These are phyloP conservation scores for Cryptosporidium canis DNA, from an alignment of 169 alveolate species.

Conservation along the genomic window DNA sequence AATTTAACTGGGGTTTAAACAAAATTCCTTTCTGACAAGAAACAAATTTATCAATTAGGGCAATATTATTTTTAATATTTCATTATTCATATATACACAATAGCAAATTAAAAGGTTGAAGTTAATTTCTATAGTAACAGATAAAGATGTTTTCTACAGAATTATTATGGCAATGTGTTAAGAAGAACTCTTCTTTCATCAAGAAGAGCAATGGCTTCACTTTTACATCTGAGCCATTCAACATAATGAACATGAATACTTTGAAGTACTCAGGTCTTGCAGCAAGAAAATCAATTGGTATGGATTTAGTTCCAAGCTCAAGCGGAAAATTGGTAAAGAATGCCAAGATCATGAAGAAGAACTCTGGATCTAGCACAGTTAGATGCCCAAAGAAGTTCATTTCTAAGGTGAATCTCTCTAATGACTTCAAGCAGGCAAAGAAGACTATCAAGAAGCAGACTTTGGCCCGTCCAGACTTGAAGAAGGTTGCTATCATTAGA, in stretches of 20 bases:
- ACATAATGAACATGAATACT: slow-evolving; percentile 3
- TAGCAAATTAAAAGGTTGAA: background rate
- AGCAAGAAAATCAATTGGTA: slow-evolving; percentile 22
- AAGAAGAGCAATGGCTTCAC: slow-evolving; percentile 58
- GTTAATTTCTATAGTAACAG: background rate
- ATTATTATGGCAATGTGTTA: slow-evolving; percentile 51
- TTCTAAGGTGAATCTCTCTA: slow-evolving; percentile 28
- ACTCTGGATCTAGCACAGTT: slow-evolving; percentile 35
- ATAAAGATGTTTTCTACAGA: slow-evolving; percentile 47
- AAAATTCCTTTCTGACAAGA: background rate
- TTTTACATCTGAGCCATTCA: slow-evolving; percentile 50
- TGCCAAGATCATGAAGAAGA: slow-evolving; percentile 4
- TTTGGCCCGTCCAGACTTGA: slow-evolving; percentile 18
- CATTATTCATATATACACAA: background rate
- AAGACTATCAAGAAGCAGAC: slow-evolving; percentile 29
- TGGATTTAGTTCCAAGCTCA: slow-evolving; percentile 29
- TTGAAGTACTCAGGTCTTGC: slow-evolving; percentile 69
- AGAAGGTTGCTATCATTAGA: slow-evolving; percentile 18
- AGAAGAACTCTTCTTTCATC: slow-evolving; percentile 52
- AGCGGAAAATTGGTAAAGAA: slow-evolving; percentile 49
- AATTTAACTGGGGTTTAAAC: too few relatives aligned
- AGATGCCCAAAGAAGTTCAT: slow-evolving; percentile 55
- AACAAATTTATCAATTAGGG: background rate
- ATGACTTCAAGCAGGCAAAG: slow-evolving; percentile 23
- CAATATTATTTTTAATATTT: background rate